Evolutionary conservation across 345 rosid species (phyloP), one percentile per base, ranked within the genome.

Genomic region (Crucihimalaya himalaica): DNA sequence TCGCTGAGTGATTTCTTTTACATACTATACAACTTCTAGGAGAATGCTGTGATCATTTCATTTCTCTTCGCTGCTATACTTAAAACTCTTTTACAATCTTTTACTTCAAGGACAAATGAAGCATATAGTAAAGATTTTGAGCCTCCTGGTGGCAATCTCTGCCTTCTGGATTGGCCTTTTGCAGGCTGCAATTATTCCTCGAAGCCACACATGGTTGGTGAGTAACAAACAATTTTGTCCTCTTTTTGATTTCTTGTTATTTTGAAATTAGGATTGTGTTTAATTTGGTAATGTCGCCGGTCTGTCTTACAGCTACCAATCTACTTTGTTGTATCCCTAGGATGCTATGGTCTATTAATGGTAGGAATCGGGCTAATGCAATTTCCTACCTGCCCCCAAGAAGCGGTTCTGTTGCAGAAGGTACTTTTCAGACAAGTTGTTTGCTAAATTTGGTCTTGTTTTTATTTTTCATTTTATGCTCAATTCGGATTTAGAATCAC

Each of bases 381-480:
- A 25, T 91, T 87, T 78, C 95, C 94, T 51, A 87, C 92, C 15
- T 86, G 95, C 57, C 90, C 95, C n/a, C 85, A 78, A 71, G 95
- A 91, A 76, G 88, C 90, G 27, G 10, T 82, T 55, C 83, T 88
- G 10, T 76, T 91, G 79, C 95, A 84, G 71, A 81, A 83, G 86
- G 92, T 90, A 78, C 15, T 12, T 52, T 20, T 46, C 21, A 1
- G 21, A 6, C 20, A 12, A 64, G 3, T 35, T 34, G 16, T 68
- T 52, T 66, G 29, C 39, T 19, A 58, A 28, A 47, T n/a, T 18
- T 27, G 13, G 40, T 56, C 64, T 29, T 62, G 5, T 1, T 63
- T 63, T 10, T 63, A 11, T 12, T 20, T 60, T 52, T 52, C 9
- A 4, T 52, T 10, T 10, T n/a, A n/a, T 15, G 50, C 39, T 9